Percentiles rank a stretch among this genome's conserved stretches.
These are phyloP conservation scores for Solanum pimpinellifolium DNA, from an alignment of 257 asterid species.

Conservation along the genomic window DNA sequence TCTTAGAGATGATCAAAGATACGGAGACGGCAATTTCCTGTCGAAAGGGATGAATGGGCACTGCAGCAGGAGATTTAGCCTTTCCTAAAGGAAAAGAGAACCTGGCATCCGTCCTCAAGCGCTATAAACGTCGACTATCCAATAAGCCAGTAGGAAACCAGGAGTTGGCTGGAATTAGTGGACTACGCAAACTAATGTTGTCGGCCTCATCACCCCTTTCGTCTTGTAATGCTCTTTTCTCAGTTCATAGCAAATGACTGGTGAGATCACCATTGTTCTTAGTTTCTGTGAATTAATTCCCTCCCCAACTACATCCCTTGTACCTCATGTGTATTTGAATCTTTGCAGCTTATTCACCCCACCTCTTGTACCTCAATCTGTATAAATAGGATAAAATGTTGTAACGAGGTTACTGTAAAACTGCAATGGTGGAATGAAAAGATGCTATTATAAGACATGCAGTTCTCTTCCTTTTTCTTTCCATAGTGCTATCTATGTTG, in stretches of 20 bases:
- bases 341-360: not conserved
- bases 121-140: slow-evolving; percentile 80
- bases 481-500: not conserved
- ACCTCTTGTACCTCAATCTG: slow-evolving; percentile 12
- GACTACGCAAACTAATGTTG: slow-evolving; percentile 15
- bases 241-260: slow-evolving; percentile 10
- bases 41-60: slow-evolving; percentile 90
- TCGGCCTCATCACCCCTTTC: slow-evolving; percentile 13
- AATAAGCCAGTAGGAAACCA: slow-evolving; percentile 39
- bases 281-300: slow-evolving; percentile 6
- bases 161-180: slow-evolving; percentile 19
- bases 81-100: slow-evolving; percentile 90
- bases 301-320: not conserved
- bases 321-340: slow-evolving; percentile 2
- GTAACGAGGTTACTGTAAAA: slow-evolving; percentile 2
- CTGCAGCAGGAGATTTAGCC: slow-evolving; percentile 99
- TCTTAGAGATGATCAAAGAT: slow-evolving; percentile 64
- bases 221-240: slow-evolving; percentile 23
- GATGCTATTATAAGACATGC: not conserved
- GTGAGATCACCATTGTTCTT: not conserved
- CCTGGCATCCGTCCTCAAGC: slow-evolving; percentile 79
- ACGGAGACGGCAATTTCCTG: slow-evolving; percentile 70
- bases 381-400: slow-evolving; percentile 22
- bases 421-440: not conserved
- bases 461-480: not conserved